phyloP scores from a whole-genome alignment of 169 alveolate species.

The Eimeria praecox region DNA sequence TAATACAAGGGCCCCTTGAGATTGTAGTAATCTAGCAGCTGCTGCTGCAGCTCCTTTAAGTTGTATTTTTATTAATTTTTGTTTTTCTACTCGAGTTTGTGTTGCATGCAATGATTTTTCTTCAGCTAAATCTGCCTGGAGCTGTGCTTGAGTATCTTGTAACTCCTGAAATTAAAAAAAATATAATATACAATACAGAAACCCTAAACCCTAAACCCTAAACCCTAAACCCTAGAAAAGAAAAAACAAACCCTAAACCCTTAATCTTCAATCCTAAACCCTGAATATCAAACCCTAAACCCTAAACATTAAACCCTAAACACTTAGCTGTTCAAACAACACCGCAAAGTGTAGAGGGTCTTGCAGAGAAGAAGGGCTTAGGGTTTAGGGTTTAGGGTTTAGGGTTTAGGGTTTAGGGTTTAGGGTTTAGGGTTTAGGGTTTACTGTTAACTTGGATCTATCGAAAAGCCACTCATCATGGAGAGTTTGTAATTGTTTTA shows the following conservation, averaged over 20 bases:
- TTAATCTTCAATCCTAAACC: background rate
- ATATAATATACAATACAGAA: no score
- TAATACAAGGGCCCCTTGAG: constrained; percentile 18
- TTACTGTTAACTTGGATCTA: background rate
- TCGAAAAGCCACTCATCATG: constrained; percentile 35
- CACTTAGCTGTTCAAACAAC: background rate
- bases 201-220: background rate
- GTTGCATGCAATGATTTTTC: background rate
- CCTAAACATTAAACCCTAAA: background rate
- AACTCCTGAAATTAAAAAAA: background rate
- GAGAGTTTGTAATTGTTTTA: background rate
- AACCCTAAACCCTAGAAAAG: no score
- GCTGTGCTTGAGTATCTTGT: background rate
- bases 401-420: no score
- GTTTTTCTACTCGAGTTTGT: background rate
- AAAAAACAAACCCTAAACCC: no score
- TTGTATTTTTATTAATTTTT: background rate
- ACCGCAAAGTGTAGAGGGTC: background rate
- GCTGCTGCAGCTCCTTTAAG: background rate
- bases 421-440: no score
- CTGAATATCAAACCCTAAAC: no score
- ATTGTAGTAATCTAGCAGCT: background rate
- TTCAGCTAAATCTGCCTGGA: background rate
- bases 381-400: no score
- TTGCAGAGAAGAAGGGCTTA: background rate